These are phyloP conservation scores for Thelephora terrestris DNA, from an alignment of 1,284 basidiomycete genomes.

Conservation along the genomic window DNA sequence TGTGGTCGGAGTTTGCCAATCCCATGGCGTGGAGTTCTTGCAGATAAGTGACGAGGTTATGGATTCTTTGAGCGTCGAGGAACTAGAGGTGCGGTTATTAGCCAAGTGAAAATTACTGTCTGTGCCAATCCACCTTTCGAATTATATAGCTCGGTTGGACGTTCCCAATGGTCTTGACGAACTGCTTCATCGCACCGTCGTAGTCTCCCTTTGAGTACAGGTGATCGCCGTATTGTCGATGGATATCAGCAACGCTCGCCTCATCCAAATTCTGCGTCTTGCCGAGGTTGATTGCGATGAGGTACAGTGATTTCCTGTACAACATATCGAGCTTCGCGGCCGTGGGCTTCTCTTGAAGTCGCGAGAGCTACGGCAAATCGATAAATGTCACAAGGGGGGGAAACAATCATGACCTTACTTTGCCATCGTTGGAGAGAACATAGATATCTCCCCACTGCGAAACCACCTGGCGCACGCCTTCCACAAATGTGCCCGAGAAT, in stretches of 20 bases:
- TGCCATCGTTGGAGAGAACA: constrained; percentile 67
- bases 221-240: constrained; percentile 85
- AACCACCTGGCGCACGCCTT: constrained; percentile 73
- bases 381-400: constrained; percentile 1
- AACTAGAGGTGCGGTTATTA: constrained; percentile 51
- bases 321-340: constrained; percentile 73
- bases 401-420: constrained; percentile 33
- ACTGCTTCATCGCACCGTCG: constrained; percentile 90
- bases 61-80: constrained; percentile 92
- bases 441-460: constrained; percentile 75
- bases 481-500: constrained; percentile 69
- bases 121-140: constrained; percentile 57
- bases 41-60: constrained; percentile 90
- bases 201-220: constrained; percentile 88
- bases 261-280: constrained; percentile 66
- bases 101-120: background rate
- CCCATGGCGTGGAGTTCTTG: constrained; percentile 89
- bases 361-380: constrained; percentile 40
- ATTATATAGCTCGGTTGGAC: constrained; percentile 95
- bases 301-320: constrained; percentile 67
- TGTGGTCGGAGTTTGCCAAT: constrained; percentile 93
- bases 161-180: constrained; percentile 81
- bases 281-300: constrained; percentile 70
- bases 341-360: constrained; percentile 73
- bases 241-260: constrained; percentile 74